These are phyloP conservation scores for Penicillium sp. DNA, from an alignment of 2,329 filamentous ascomycete genomes.

Conservation along the genomic window DNA sequence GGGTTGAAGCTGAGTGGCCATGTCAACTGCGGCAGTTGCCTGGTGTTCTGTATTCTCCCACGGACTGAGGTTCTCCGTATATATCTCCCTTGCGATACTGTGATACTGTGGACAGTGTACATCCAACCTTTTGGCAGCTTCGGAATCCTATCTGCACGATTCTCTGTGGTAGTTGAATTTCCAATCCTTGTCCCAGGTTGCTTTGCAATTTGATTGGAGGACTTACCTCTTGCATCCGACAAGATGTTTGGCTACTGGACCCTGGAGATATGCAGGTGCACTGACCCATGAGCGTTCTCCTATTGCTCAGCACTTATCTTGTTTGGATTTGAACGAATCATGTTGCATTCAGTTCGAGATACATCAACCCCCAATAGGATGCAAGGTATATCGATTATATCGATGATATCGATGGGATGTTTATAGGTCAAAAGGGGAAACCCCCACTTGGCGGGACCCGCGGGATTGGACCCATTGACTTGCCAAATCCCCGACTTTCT, in stretches of 20 bases:
- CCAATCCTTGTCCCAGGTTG: not conserved
- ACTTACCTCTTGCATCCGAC: not conserved
- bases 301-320: conserved; percentile 3
- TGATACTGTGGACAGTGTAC: no score
- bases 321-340: not conserved
- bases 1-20: not conserved
- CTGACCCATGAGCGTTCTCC: not conserved
- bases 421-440: not conserved
- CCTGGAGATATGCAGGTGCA: not conserved
- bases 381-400: not conserved
- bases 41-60: not conserved
- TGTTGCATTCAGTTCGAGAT: not conserved
- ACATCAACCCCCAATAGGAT: not conserved
- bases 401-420: not conserved
- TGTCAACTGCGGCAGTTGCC: not conserved
- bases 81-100: not conserved
- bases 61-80: not conserved
- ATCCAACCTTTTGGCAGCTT: not conserved
- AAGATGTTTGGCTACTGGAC: not conserved
- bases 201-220: not conserved
- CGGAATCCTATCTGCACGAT: no score
- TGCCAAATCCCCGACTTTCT: not conserved
- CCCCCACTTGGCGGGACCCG: not conserved
- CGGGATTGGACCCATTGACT: not conserved
- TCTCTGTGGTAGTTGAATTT: not conserved